These are phyloP conservation scores for Fomitopsis serialis DNA, from an alignment of 768 basidiomycete genomes.

Conservation along the genomic window DNA sequence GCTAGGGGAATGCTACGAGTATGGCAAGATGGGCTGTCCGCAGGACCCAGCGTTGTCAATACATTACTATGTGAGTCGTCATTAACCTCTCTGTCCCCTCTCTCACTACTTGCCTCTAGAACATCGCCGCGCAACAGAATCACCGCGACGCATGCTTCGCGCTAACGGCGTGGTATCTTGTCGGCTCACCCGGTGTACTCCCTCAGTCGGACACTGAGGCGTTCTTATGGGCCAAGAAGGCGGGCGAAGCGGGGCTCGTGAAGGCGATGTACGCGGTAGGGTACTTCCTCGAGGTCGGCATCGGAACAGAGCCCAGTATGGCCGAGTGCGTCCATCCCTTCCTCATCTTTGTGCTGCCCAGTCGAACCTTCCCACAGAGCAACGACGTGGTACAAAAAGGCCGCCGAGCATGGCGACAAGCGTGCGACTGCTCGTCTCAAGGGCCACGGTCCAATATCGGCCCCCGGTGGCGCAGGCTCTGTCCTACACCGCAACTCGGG, in stretches of 20 bases:
- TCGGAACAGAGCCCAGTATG: slow-evolving; percentile 66
- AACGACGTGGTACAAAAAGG: slow-evolving; percentile 78
- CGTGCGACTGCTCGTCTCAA: slow-evolving; percentile 84
- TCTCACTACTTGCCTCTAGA: slow-evolving; percentile 40
- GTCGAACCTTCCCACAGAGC: slow-evolving; percentile 41
- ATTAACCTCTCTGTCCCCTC: not conserved
- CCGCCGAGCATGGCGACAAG: slow-evolving; percentile 90
- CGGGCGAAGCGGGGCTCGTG: slow-evolving; percentile 84
- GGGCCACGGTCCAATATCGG: slow-evolving; percentile 48
- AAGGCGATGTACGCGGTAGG: slow-evolving; percentile 99
- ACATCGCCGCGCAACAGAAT: slow-evolving; percentile 96
- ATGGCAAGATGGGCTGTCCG: slow-evolving; percentile 97
- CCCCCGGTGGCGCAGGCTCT: slow-evolving; percentile 56
- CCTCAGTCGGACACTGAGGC: slow-evolving; percentile 99
- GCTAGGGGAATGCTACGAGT: slow-evolving; percentile 97
- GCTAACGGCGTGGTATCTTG: slow-evolving; percentile 97
- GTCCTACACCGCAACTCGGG: slow-evolving; percentile 51
- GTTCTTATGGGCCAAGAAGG: slow-evolving; percentile 94
- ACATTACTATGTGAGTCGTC: slow-evolving; percentile 91
- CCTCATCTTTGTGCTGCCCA: slow-evolving; percentile 6
- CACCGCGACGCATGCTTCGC: slow-evolving; percentile 98
- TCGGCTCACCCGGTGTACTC: slow-evolving; percentile 94
- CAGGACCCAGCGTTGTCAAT: slow-evolving; percentile 96
- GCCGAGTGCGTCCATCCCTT: slow-evolving; percentile 48
- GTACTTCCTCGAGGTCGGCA: slow-evolving; percentile 95